phyloP scores from a whole-genome alignment of 306 rosid species.

The Inga leiocalycina region DNA sequence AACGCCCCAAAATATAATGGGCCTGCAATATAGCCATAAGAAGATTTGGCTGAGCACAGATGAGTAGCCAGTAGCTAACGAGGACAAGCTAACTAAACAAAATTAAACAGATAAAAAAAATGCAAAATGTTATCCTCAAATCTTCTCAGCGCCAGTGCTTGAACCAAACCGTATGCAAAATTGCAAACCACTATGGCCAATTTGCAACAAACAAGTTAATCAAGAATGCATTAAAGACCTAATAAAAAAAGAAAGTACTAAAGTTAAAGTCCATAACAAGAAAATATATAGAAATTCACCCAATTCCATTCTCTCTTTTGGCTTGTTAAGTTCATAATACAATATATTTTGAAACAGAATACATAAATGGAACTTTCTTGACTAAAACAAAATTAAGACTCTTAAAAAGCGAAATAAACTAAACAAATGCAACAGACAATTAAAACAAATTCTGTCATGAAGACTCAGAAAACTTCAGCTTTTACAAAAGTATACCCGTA shows the following conservation, averaged over 20 bases:
- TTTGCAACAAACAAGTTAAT: neutral
- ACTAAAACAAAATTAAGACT: neutral
- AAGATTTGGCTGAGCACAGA: constrained; percentile 22
- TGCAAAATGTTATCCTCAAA: constrained; percentile 5
- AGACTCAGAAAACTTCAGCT: neutral
- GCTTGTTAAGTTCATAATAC: neutral
- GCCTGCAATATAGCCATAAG: constrained; percentile 56
- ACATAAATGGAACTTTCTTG: neutral
- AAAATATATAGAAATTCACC: neutral
- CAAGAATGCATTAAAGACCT: neutral
- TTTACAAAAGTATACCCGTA: neutral
- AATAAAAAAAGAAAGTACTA: neutral
- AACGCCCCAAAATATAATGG: constrained; percentile 87
- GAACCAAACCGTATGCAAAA: neutral
- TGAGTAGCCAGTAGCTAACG: neutral
- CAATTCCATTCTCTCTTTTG: neutral
- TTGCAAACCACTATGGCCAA: constrained; percentile 7
- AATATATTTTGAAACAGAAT: neutral
- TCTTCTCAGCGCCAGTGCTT: neutral
- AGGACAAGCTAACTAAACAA: constrained; percentile 8
- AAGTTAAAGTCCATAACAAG: neutral
- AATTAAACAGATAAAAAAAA: constrained; percentile 14
- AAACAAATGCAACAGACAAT: constrained; percentile 1
- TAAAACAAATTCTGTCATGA: constrained; percentile 7
- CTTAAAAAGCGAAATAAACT: neutral